phyloP scores from a whole-genome alignment of 257 asterid species.

The Fraxinus americana region DNA sequence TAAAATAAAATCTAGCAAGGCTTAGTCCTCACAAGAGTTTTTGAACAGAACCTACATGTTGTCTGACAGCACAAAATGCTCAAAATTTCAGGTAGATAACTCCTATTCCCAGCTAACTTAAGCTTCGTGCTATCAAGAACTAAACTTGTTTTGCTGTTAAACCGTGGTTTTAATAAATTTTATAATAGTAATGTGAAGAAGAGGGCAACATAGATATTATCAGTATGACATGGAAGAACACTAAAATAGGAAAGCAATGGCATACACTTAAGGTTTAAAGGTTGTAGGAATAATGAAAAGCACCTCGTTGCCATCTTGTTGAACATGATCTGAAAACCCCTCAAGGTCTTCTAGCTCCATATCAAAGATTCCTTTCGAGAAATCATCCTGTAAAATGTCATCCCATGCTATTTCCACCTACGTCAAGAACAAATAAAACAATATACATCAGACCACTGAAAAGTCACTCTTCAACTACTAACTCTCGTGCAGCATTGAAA shows the following conservation, averaged over 20 bases:
- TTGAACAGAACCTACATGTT: too few species aligned
- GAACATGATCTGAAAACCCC: slow-evolving; percentile 46
- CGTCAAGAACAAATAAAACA: slow-evolving; percentile 20
- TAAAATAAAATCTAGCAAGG: too few species aligned
- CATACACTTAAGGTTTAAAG: slow-evolving; percentile 5
- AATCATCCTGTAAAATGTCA: slow-evolving; percentile 77
- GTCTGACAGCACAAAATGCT: too few species aligned
- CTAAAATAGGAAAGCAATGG: background rate
- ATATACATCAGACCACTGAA: slow-evolving; percentile 12
- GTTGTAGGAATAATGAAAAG: slow-evolving; percentile 10
- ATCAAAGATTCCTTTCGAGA: slow-evolving; percentile 73
- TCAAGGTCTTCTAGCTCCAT: slow-evolving; percentile 88
- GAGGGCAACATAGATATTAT: background rate
- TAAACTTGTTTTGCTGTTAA: too few species aligned
- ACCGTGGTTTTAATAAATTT: too few species aligned
- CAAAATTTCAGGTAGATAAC: too few species aligned
- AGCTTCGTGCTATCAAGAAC: too few species aligned
- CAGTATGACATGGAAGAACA: background rate
- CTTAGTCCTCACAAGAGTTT: too few species aligned
- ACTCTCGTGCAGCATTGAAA: slow-evolving; percentile 2
- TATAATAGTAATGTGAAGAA: background rate
- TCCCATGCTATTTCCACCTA: slow-evolving; percentile 85
- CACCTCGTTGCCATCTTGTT: slow-evolving; percentile 59
- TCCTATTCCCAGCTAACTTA: too few species aligned
- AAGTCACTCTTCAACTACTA: slow-evolving; percentile 10